Conservation (phyloP, 1,284 basidiomycete genomes). For the Ceratorhiza oryzae-sativae region DNA sequence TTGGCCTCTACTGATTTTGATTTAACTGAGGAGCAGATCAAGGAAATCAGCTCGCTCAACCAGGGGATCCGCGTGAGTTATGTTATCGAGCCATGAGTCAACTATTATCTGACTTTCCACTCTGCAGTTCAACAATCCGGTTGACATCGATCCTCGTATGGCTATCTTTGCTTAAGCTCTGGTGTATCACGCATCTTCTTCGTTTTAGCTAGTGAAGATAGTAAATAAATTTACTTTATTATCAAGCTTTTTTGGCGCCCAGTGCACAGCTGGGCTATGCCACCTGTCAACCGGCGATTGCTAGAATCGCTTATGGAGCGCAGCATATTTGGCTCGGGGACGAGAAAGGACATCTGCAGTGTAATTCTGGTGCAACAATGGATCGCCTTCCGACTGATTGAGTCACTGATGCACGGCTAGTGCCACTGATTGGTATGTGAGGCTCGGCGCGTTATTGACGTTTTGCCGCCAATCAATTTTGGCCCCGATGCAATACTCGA, state of each 20-base stretch:
- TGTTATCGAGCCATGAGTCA: slow-evolving; percentile 3
- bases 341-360: no score
- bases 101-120: slow-evolving; percentile 26
- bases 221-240: slow-evolving; percentile 12
- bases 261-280: not conserved
- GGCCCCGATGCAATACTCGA: not conserved
- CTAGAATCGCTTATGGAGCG: not conserved
- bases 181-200: slow-evolving; percentile 49
- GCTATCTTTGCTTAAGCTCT: slow-evolving; percentile 69
- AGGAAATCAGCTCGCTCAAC: slow-evolving; percentile 68
- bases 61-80: slow-evolving; percentile 63
- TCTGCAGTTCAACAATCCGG: slow-evolving; percentile 68
- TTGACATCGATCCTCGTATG: slow-evolving; percentile 66
- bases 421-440: not conserved
- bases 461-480: not conserved
- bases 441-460: not conserved
- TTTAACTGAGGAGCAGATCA: slow-evolving; percentile 66
- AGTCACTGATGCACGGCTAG: no score
- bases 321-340: not conserved
- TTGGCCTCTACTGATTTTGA: slow-evolving; percentile 64
- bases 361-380: no score
- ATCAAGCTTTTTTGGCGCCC: not conserved
- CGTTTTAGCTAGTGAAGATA: slow-evolving; percentile 23
- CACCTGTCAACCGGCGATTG: not conserved
- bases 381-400: no score